phyloP scores from a whole-genome alignment of 1,139 yeast genomes.

The Scheffersomyces lignicola region DNA sequence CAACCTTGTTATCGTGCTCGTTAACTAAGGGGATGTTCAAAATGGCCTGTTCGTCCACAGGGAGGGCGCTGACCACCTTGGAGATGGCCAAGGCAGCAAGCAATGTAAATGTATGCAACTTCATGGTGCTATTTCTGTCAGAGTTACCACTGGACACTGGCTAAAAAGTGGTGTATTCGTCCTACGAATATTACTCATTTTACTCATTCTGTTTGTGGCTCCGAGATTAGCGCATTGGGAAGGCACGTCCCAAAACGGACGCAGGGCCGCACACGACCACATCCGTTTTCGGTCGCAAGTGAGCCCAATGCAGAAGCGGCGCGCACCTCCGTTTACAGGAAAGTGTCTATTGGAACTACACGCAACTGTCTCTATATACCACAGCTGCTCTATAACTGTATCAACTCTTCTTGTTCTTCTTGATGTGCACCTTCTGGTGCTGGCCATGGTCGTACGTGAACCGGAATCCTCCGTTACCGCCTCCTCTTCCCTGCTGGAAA shows the following conservation, averaged over 20 bases:
- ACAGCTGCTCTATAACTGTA: background rate
- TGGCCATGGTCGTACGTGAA: background rate
- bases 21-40: background rate
- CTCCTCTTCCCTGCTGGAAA: conserved; percentile 12
- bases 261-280: conserved; percentile 13
- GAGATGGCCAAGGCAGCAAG: background rate
- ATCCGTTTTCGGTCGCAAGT: conserved; percentile 14
- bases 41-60: conserved; percentile 1
- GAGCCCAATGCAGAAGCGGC: conserved; percentile 18
- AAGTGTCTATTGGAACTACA: conserved; percentile 12
- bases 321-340: conserved; percentile 12
- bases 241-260: background rate
- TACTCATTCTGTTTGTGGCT: conserved; percentile 1
- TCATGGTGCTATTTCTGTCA: conserved; percentile 6
- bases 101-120: conserved; percentile 1
- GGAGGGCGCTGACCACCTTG: background rate
- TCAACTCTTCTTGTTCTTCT: conserved; percentile 1
- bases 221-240: background rate
- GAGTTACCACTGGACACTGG: too few relatives aligned
- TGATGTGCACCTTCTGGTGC: background rate
- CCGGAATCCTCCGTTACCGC: background rate
- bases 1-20: background rate
- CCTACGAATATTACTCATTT: too few relatives aligned
- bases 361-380: conserved; percentile 4
- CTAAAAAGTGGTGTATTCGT: too few relatives aligned